Base-by-base conservation (phyloP, 2,329 filamentous ascomycete species). In the Penicillium aurantiogriseum region DNA sequence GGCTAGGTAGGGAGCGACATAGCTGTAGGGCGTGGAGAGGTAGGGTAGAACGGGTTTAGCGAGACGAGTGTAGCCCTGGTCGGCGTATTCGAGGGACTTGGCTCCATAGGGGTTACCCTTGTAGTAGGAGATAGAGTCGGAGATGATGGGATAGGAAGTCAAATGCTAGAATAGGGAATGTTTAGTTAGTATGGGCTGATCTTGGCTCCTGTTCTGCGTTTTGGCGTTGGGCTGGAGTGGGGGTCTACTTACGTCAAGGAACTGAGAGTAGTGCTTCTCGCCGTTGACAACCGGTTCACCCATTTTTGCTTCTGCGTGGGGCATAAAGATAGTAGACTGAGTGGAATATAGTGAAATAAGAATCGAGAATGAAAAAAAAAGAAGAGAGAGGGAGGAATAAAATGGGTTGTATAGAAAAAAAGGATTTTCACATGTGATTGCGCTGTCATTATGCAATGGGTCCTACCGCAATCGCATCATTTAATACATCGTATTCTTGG, bases 81-180 rank as follows among this genome's bases (percentile, higher is more conserved):
- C 85, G 74, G 88, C 85, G 62, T 94, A 77, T 68, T 89, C 82
- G 72, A 97, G 80, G 43, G 91, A 92, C 78, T 88, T 92, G 74
- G 91, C 88, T 71, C 90, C 92, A 72, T 90, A 88, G 50, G 90
- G 88, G 78, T 93, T 91, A 71, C 84, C 80, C 77, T 92, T 90
- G 83, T 95, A 88, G 71, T 85, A 87, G 60, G 85, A 80, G 76
- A 96, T 85, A 69, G 87, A 80, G 75, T 96, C 91, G 71, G 85
- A 85, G 71, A 97, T 84, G 64, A 95, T 77, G 40, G 93, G 93
- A 77, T 96, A 96, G 64, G 88, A 88, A 67, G 87, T 82, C 62
- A 97, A 83, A 73, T 97, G 92, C 91, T 96, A 27, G 9, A 54
- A 47, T 47, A 56, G 21, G 51, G 39, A 42, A 63, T 23, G 6